phyloP scores from a whole-genome alignment of 2,329 filamentous ascomycete genomes.

The Talaromyces islandicus region DNA sequence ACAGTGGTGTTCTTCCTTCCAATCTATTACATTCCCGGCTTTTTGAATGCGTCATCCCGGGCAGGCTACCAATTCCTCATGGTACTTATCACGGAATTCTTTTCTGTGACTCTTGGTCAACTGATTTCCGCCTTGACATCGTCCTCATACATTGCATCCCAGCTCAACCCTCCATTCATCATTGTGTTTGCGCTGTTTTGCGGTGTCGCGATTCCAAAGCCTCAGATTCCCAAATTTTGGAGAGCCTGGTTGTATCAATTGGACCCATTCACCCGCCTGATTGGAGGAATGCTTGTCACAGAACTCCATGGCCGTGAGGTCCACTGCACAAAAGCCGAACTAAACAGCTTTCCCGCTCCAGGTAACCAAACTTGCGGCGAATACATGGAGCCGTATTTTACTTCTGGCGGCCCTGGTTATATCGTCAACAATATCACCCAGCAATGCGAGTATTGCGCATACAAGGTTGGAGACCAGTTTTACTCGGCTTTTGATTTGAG shows the following conservation, averaged over 20 bases:
- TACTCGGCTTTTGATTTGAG: slow-evolving; percentile 61
- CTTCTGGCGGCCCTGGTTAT: slow-evolving; percentile 63
- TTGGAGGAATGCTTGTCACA: slow-evolving; percentile 72
- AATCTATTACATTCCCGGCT: slow-evolving; percentile 77
- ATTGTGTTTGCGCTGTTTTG: slow-evolving; percentile 82
- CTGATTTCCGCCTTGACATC: slow-evolving; percentile 72
- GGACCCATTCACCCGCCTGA: slow-evolving; percentile 75
- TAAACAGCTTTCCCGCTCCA: slow-evolving; percentile 64
- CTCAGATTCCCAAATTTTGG: slow-evolving; percentile 75
- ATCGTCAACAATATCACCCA: slow-evolving; percentile 60
- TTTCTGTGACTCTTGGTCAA: slow-evolving; percentile 75
- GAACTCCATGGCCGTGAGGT: slow-evolving; percentile 64
- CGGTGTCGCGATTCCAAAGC: slow-evolving; percentile 73
- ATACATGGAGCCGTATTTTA: slow-evolving; percentile 70
- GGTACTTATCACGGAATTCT: slow-evolving; percentile 74
- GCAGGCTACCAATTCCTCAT: slow-evolving; percentile 87
- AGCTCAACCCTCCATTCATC: slow-evolving; percentile 76
- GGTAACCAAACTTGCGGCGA: slow-evolving; percentile 61
- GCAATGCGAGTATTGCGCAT: slow-evolving; percentile 76
- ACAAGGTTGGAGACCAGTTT: slow-evolving; percentile 73
- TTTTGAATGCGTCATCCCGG: slow-evolving; percentile 56
- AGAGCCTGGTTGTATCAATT: slow-evolving; percentile 75
- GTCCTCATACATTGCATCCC: slow-evolving; percentile 68
- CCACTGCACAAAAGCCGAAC: slow-evolving; percentile 54
- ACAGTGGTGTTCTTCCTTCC: slow-evolving; percentile 75